Conservation (phyloP, 305 asterid genomes). For the Lippia alba region DNA sequence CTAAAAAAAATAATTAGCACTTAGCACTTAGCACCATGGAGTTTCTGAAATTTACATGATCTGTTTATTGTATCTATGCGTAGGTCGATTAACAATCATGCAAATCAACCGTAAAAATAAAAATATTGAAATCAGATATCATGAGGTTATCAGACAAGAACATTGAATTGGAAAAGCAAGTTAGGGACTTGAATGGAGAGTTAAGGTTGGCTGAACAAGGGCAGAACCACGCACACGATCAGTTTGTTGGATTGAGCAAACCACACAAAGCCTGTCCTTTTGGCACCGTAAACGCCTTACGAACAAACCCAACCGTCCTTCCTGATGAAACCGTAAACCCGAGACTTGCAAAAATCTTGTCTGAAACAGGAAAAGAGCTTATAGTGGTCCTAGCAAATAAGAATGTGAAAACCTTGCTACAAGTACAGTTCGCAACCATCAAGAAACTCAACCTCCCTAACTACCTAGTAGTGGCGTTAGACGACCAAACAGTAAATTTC, state of each 20-base stretch:
- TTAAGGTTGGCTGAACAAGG: slow-evolving; percentile 41
- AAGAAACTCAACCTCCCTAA: slow-evolving; percentile 44
- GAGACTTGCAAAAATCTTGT: slow-evolving; percentile 46
- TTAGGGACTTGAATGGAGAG: slow-evolving; percentile 44
- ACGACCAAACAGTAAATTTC: slow-evolving; percentile 37
- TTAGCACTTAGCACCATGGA: neutral
- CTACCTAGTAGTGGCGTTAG: slow-evolving; percentile 53
- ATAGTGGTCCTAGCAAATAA: slow-evolving; percentile 55
- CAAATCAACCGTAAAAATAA: slow-evolving; percentile 42
- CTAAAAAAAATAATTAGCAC: too few species aligned
- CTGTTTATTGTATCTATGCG: neutral
- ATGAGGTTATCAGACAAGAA: slow-evolving; percentile 43
- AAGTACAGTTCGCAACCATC: slow-evolving; percentile 45
- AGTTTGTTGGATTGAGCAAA: slow-evolving; percentile 20
- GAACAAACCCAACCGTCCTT: slow-evolving; percentile 46
- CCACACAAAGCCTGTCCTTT: slow-evolving; percentile 50
- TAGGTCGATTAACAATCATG: slow-evolving; percentile 47
- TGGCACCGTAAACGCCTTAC: slow-evolving; percentile 46
- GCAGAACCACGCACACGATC: slow-evolving; percentile 39
- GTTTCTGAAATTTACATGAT: neutral
- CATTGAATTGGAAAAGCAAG: slow-evolving; percentile 48
- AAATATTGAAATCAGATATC: slow-evolving; percentile 40
- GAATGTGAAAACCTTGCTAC: slow-evolving; percentile 40
- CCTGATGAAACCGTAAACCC: slow-evolving; percentile 56
- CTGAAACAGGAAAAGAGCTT: slow-evolving; percentile 41